These are phyloP conservation scores for Solanum chiquidenum DNA, from an alignment of 257 asterid genomes.

Conservation along the genomic window DNA sequence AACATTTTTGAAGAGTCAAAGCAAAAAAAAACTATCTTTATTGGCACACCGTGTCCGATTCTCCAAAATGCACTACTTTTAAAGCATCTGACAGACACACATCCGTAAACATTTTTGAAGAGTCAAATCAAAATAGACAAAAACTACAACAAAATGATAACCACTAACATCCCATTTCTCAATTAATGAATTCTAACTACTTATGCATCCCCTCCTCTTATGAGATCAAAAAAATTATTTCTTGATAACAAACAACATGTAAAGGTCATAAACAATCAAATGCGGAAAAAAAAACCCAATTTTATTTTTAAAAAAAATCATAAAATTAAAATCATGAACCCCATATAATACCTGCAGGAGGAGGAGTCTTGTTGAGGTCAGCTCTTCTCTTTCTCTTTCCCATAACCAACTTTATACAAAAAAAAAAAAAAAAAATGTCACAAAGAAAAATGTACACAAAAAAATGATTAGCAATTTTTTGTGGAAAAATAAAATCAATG, in stretches of 20 bases:
- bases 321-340: background rate
- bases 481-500: background rate
- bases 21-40: background rate
- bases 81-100: background rate
- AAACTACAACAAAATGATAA: background rate
- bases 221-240: background rate
- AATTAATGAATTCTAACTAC: background rate
- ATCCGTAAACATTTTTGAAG: background rate
- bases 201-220: background rate
- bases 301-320: background rate
- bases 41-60: background rate
- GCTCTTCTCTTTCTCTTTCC: constrained; percentile 8
- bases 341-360: constrained; percentile 2
- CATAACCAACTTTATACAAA: background rate
- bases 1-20: background rate
- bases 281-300: background rate
- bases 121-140: background rate
- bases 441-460: background rate
- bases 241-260: background rate
- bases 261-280: background rate
- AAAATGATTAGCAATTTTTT: background rate
- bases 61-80: background rate
- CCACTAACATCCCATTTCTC: background rate
- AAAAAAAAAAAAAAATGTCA: background rate
- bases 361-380: constrained; percentile 9